Percentiles rank a stretch among this genome's conserved stretches.
Evolutionary conservation across 768 basidiomycete species (phyloP).

Genomic region (Leccinellum albellum): DNA sequence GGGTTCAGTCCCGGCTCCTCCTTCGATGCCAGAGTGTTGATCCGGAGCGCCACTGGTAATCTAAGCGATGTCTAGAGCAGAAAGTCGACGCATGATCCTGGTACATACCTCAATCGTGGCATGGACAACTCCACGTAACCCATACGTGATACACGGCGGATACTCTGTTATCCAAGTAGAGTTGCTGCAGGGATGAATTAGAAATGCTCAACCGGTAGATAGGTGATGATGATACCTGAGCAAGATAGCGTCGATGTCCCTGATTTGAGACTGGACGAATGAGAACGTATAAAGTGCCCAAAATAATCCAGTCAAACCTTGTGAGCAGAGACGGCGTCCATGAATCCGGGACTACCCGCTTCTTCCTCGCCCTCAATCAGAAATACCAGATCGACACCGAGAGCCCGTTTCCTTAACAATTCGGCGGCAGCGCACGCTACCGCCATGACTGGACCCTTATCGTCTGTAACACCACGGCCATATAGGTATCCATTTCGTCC

Average conservation of each 20-base stretch:
- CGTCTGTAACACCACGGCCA: conserved; percentile 88
- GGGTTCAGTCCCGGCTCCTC: conserved; percentile 83
- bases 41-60: conserved; percentile 74
- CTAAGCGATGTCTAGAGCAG: conserved; percentile 30
- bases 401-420: conserved; percentile 62
- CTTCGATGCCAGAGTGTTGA: conserved; percentile 91
- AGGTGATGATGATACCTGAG: conserved; percentile 55
- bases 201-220: neutral
- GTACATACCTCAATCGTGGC: conserved; percentile 64
- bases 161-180: conserved; percentile 96
- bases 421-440: conserved; percentile 87
- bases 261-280: conserved; percentile 63
- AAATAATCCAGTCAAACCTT: conserved; percentile 47
- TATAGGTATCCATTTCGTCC: conserved; percentile 88
- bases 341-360: conserved; percentile 85
- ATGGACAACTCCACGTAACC: conserved; percentile 90
- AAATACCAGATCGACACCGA: conserved; percentile 86
- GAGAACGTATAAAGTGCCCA: neutral
- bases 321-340: conserved; percentile 65
- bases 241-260: conserved; percentile 83
- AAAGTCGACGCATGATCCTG: neutral
- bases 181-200: conserved; percentile 51
- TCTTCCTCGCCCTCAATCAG: conserved; percentile 97
- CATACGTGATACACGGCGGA: conserved; percentile 92
- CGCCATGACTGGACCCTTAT: conserved; percentile 94